phyloP scores from a whole-genome alignment of 345 rosid species.

The Eucalyptus polybractea region DNA sequence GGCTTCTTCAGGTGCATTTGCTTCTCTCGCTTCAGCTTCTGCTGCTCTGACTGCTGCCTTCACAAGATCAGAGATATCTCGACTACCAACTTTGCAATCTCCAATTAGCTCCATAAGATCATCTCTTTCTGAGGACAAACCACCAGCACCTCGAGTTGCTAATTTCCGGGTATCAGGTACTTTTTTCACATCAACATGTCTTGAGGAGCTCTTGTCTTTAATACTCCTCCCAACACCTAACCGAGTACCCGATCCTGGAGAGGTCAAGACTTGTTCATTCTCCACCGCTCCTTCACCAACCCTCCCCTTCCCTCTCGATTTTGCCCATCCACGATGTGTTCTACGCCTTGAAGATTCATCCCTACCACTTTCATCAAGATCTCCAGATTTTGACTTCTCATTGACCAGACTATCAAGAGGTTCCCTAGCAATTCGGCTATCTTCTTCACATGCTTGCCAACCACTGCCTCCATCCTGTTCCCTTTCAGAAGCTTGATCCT shows the following conservation, averaged over 20 bases:
- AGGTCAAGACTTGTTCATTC: constrained; percentile 38
- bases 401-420: constrained; percentile 13
- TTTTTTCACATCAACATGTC: constrained; percentile 35
- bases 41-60: constrained; percentile 86
- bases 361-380: constrained; percentile 56
- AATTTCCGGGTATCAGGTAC: constrained; percentile 33
- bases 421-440: constrained; percentile 18
- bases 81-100: constrained; percentile 72
- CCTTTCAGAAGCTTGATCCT: constrained; percentile 26
- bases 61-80: constrained; percentile 66
- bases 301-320: constrained; percentile 67
- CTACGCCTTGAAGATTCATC: constrained; percentile 69
- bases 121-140: constrained; percentile 42
- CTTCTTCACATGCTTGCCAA: constrained; percentile 17
- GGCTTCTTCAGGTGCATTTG: constrained; percentile 78
- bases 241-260: constrained; percentile 63
- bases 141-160: constrained; percentile 27
- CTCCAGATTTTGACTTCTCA: constrained; percentile 1
- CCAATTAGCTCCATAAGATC: constrained; percentile 65
- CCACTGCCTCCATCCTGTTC: constrained; percentile 16
- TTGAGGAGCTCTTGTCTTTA: constrained; percentile 40
- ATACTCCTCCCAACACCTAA: constrained; percentile 23
- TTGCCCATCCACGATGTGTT: constrained; percentile 39
- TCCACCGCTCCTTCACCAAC: constrained; percentile 41
- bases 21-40: constrained; percentile 90